Evolutionary conservation across 331 rosid genomes (phyloP), one percentile per base, ranked within the genome.

Genomic region (Stylosanthes scabra): DNA sequence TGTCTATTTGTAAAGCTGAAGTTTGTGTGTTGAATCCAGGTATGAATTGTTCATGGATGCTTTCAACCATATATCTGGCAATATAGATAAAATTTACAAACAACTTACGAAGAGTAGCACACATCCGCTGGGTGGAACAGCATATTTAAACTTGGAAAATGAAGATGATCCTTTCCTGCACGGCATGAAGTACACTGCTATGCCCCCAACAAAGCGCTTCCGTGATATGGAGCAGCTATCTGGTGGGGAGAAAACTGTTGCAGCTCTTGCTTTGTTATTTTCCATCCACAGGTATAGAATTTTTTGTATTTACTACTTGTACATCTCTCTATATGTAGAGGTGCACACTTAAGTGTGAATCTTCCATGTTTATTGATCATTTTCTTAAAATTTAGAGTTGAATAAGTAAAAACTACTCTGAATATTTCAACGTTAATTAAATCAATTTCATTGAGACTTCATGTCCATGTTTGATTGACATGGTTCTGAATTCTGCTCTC

Each of bases 121-220:
- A 25, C 97, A 91, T 80, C 99, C 97, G 31, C 79, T 95, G 85
- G 97, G 96, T 61, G 99, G 99, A 58, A 86, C 97, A 25, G 96
- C 99, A n/a, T 95, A 92, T 76, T 66, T 95, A 70, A 95, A 95
- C 84, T 86, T 95, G 81, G 99, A 95, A 86, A 95, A 92, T 69
- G 99, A 95, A 10, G 99, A 95, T 40, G 99, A 95, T 83, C 99
- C 99, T 46, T 95, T 82, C 88, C 80, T 95, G 68, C 96, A 92
- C 79, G 99, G 99, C 64, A 92, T 90, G 70, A 95, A 92, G 87
- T 95, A 90, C 82, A 91, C 99, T 64, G 95, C 97, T 63, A 95
- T 95, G 99, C 99, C 99, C 66, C 99, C 99, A 74, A 90, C 98
- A 58, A 95, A 95, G 89, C 96, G 99, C 44, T 95, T 90, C 72